These are phyloP conservation scores for Cladosporium colombiae DNA, from an alignment of 2,329 filamentous ascomycete genomes.

Conservation along the genomic window DNA sequence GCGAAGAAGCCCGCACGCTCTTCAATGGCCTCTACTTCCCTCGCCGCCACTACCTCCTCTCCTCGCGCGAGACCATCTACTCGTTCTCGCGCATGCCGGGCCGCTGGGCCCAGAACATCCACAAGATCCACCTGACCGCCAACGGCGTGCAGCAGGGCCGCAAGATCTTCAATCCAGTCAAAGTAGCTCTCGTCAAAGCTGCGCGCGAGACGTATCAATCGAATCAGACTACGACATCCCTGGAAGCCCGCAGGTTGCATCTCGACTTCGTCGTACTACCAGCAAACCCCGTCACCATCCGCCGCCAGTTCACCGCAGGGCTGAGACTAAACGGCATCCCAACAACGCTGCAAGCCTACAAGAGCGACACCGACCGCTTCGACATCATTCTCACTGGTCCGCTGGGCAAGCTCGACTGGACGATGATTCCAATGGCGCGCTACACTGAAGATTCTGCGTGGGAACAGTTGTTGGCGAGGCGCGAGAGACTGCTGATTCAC, in stretches of 20 bases:
- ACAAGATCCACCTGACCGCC: neutral
- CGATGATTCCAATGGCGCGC: neutral
- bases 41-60: neutral
- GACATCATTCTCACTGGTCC: neutral
- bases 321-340: neutral
- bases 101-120: neutral
- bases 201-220: neutral
- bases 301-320: neutral
- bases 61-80: neutral
- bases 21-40: neutral
- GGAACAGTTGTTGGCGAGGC: neutral
- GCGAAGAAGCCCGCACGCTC: neutral
- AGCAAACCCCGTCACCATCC: neutral
- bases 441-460: neutral
- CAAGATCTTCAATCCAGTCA: slow-evolving; percentile 3
- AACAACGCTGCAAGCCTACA: neutral
- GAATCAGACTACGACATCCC: neutral
- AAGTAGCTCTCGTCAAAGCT: neutral
- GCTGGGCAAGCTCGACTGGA: slow-evolving; percentile 11
- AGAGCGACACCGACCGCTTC: neutral
- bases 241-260: neutral
- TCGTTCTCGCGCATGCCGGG: neutral
- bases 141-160: neutral
- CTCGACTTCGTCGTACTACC: neutral
- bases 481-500: neutral